Base-by-base conservation (phyloP, 495 filamentous ascomycete species). In the Penicillium alfredii region DNA sequence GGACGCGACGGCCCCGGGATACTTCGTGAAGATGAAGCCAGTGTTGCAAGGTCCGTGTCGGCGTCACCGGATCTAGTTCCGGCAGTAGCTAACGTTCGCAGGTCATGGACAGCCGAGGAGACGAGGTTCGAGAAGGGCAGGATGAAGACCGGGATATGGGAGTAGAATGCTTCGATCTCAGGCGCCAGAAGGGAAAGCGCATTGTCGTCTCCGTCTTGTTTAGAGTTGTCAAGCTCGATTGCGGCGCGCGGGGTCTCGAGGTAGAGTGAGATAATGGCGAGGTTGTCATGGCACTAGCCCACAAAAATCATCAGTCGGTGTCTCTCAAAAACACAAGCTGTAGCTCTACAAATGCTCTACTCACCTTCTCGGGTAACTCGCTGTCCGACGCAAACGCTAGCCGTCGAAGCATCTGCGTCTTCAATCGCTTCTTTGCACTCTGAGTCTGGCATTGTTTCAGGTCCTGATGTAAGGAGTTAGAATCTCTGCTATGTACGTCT, bases 101-200 rank as follows among this genome's bases (percentile, higher is more conserved):
- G 56, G 11, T 58, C 53, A 10, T 42, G 29, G 1, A 65, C 28
- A 6, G 48, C 31, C 3, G 42, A 39, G 5, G 57, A 50, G 12
- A 69, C 34, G 8, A 35, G 28, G 5, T 40, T 49, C 4, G 67
- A 59, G 32, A 69, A 49, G 5, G 35, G 41, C 0, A 30, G 33
- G 5, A 55, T 48, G 1, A 68, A 34, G 3, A 44, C 23, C 1
- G 63, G 56, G 6, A 69, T 50, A 11, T 55, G 43, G 2, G 54
- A 48, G 38, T 61, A 61, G 47, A 71, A 69, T 14, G 44, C 39
- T 21, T 63, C 50, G 24, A 69, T 57, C 24, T 68, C 61, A 0
- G 58, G 55, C 9, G 38, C 46, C 4, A 71, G 49, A 8, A 71
- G 62, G 13, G 58, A 53, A 16, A 58, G 43, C 7, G 51, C 42